Percentiles rank a stretch among this genome's conserved stretches.
Evolutionary conservation across 192 early-diverging fungal genomes (phyloP).

Genomic region (Gryganskiella cystojenkinii): DNA sequence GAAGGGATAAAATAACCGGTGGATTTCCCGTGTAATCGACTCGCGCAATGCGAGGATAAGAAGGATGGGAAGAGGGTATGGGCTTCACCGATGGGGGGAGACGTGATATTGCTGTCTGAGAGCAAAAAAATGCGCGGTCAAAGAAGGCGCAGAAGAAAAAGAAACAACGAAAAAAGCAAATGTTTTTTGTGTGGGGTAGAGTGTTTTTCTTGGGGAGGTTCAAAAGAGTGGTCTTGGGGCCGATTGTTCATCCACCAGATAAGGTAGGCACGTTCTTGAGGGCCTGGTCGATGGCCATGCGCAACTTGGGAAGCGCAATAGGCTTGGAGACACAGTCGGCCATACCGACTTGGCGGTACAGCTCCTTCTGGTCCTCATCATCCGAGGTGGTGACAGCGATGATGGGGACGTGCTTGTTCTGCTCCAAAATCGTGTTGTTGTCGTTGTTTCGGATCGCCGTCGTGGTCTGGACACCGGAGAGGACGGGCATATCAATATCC

Average conservation of each 20-base stretch:
- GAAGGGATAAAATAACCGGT: too few relatives aligned
- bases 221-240: neutral
- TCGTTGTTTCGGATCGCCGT: constrained; percentile 59
- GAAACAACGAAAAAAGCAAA: constrained; percentile 14
- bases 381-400: constrained; percentile 75
- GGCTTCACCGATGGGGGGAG: too few relatives aligned
- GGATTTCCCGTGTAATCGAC: too few relatives aligned
- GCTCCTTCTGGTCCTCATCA: constrained; percentile 57
- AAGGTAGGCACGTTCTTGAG: constrained; percentile 21
- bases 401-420: constrained; percentile 68
- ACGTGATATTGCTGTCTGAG: too few relatives aligned
- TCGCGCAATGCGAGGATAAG: too few relatives aligned
- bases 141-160: constrained; percentile 8
- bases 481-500: constrained; percentile 77
- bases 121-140: too few relatives aligned
- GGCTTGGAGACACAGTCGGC: constrained; percentile 67
- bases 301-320: constrained; percentile 47
- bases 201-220: constrained; percentile 2
- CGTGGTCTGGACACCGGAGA: constrained; percentile 72
- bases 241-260: constrained; percentile 17
- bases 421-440: constrained; percentile 51
- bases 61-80: too few relatives aligned
- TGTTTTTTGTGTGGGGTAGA: constrained; percentile 17
- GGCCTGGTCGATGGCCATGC: constrained; percentile 52
- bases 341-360: constrained; percentile 68